Evolutionary conservation across 1,284 basidiomycete genomes (phyloP), one percentile per base, ranked within the genome.

Genomic region (Tilletia setariae): DNA sequence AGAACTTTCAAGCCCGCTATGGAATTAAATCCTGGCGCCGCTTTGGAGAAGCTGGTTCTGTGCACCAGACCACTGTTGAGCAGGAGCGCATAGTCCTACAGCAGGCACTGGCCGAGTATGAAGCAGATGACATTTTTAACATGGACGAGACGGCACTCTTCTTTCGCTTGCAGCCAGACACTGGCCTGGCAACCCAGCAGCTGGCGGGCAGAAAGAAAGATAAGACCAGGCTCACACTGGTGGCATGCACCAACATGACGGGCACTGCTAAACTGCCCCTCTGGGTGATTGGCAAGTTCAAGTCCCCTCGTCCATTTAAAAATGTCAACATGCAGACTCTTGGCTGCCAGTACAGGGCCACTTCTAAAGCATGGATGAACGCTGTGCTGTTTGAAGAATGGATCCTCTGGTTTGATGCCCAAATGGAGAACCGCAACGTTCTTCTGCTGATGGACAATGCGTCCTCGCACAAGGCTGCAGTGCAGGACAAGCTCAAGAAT

Each of bases 121-220:
- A 4, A 15, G 19, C 21, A 21, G 23, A 30, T 15, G 53, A 56
- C 21, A 30, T 56, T 28, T 56, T 6, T 28, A 56, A 56, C 53
- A 56, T 56, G 53, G 53, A 56, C 23, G 53, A 56, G 53, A 56
- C 53, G 25, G 53, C 23, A 8, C 32, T 56, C 8, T 56, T 56
- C 23, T 56, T 21, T 21, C 15, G 23, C 19, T 28, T 56, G 53
- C 53, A 56, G 25, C 53, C 53, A 7, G 53, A 56, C 53, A 28
- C 53, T 7, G 53, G 53, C 21, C 53, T 56, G 6, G 7, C 53
- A 4, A 56, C 53, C 3, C 23, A 56, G 21, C 53, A 56, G 53
- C 53, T 76, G 53, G 66, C 66, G 53, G 63, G 56, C 21, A 69
- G 68, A 40, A 67, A 69, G 0, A 63, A 61, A 59, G 71, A 72